These are phyloP conservation scores for Saccharomyces hybrid DNA, from an alignment of 1,139 yeast species.

Conservation along the genomic window DNA sequence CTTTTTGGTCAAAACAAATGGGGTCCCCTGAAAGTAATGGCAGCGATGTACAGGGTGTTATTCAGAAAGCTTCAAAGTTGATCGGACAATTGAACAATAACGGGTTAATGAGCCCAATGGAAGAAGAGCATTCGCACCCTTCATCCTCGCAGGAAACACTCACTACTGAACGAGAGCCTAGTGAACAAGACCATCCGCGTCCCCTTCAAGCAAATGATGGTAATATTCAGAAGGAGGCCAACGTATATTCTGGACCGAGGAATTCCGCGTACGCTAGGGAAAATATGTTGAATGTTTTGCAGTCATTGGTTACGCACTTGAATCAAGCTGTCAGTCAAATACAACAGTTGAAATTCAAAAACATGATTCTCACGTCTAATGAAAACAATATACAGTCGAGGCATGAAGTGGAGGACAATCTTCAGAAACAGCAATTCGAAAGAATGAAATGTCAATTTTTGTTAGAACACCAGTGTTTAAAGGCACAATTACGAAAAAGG, in stretches of 20 bases:
- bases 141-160: neutral
- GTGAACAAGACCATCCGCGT: neutral
- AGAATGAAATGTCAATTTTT: conserved; percentile 34
- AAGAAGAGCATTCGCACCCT: neutral
- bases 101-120: neutral
- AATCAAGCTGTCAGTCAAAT: conserved; percentile 7
- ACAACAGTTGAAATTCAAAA: conserved; percentile 34
- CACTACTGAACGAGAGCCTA: neutral
- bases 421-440: conserved; percentile 44
- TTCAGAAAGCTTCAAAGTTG: neutral
- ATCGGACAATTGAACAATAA: neutral
- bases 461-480: conserved; percentile 32
- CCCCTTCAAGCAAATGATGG: neutral
- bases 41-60: neutral
- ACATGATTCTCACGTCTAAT: conserved; percentile 32
- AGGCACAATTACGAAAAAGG: conserved; percentile 35
- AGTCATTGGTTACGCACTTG: neutral
- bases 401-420: conserved; percentile 40
- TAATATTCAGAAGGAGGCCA: neutral
- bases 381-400: conserved; percentile 34
- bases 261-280: neutral
- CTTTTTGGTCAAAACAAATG: neutral
- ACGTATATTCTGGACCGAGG: neutral
- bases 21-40: neutral
- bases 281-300: neutral